These are phyloP conservation scores for Phaffia tasmanica DNA, from an alignment of 768 basidiomycete species.

Conservation along the genomic window DNA sequence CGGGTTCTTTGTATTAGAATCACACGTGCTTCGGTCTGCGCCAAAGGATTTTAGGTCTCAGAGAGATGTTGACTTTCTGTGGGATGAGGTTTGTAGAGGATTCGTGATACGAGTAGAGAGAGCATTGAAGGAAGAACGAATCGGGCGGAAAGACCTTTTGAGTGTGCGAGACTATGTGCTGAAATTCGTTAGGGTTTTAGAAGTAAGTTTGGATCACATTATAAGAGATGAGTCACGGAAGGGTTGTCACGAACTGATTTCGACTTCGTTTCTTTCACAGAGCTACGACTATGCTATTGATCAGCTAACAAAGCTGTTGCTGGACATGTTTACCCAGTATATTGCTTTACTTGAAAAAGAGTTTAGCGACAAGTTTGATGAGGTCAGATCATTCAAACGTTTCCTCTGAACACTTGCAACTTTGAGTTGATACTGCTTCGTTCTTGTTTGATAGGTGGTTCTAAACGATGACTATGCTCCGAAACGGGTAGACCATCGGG, in stretches of 20 bases:
- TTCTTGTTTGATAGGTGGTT: conserved; percentile 51
- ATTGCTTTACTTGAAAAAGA: conserved; percentile 63
- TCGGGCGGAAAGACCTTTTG: conserved; percentile 69
- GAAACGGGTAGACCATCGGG: conserved; percentile 52
- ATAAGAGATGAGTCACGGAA: not conserved
- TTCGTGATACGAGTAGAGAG: conserved; percentile 61
- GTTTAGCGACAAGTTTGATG: conserved; percentile 68
- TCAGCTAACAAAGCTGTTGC: conserved; percentile 69
- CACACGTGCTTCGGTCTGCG: conserved; percentile 77
- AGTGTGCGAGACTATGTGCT: conserved; percentile 71
- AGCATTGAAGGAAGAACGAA: conserved; percentile 55
- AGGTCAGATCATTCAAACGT: conserved; percentile 43
- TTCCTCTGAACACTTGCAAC: too few relatives aligned
- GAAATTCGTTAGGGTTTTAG: conserved; percentile 79
- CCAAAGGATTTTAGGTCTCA: conserved; percentile 70
- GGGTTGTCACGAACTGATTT: conserved; percentile 2
- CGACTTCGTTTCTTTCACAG: conserved; percentile 39
- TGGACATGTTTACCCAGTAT: conserved; percentile 85
- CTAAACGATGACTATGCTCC: conserved; percentile 76
- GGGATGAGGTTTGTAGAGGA: conserved; percentile 71
- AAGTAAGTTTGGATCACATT: conserved; percentile 46
- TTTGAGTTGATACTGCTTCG: not conserved
- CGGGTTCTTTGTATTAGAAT: conserved; percentile 95
- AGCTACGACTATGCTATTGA: conserved; percentile 74
- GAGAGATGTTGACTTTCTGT: conserved; percentile 84